Conservation (phyloP, 805 yeast genomes). For the Metschnikowia bowlesiae region DNA sequence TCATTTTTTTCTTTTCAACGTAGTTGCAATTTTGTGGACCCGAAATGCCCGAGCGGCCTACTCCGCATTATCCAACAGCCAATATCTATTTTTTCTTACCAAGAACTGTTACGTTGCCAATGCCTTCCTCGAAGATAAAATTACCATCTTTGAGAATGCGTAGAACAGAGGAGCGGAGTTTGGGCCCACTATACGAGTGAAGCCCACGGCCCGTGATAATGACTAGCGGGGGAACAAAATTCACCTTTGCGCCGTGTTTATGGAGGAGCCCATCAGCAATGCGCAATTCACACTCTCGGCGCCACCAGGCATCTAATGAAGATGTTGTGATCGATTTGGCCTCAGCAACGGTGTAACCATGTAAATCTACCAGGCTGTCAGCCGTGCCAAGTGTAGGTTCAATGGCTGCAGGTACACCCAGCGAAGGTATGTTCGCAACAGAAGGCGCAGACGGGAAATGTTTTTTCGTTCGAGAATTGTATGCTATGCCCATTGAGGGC, state of each 20-base stretch:
- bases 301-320: conserved; percentile 60
- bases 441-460: neutral
- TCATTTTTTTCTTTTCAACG: conserved; percentile 9
- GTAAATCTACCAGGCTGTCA: conserved; percentile 46
- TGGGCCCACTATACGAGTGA: conserved; percentile 57
- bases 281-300: conserved; percentile 44
- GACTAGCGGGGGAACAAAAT: conserved; percentile 39
- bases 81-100: conserved; percentile 31
- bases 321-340: conserved; percentile 38
- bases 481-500: neutral
- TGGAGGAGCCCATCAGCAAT: conserved; percentile 33
- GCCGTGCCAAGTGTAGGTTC: neutral
- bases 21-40: neutral
- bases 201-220: conserved; percentile 69
- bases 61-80: neutral
- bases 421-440: neutral
- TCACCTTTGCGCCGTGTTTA: conserved; percentile 31
- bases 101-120: conserved; percentile 38
- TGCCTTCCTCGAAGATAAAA: conserved; percentile 46
- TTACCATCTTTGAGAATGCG: conserved; percentile 31
- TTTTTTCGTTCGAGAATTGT: neutral
- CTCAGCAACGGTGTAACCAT: conserved; percentile 44
- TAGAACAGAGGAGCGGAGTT: conserved; percentile 41
- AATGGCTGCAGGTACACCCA: neutral
- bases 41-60: neutral